phyloP scores from a whole-genome alignment of 768 basidiomycete genomes.

The Lanmaoa rubissima region DNA sequence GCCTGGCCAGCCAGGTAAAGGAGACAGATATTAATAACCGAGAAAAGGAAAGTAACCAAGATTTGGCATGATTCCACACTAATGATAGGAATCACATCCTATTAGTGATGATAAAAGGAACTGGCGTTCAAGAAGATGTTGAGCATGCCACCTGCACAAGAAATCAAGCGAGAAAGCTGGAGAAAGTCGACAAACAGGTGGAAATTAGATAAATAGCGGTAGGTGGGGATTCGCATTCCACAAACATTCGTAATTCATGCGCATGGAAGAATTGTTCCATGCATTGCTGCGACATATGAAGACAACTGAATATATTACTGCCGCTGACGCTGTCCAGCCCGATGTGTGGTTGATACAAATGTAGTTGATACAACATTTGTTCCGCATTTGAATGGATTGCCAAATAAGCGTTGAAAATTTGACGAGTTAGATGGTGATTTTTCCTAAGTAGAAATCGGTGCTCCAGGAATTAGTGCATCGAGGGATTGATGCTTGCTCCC shows the following conservation, averaged over 20 bases:
- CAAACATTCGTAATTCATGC: constrained; percentile 28
- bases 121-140: constrained; percentile 4
- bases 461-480: constrained; percentile 21
- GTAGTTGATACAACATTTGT: too few species aligned
- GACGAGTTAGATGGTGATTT: constrained; percentile 14
- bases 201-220: constrained; percentile 21
- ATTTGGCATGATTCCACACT: constrained; percentile 3
- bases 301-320: too few species aligned
- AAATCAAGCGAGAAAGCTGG: constrained; percentile 20
- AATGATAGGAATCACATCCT: constrained; percentile 4
- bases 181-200: constrained; percentile 15
- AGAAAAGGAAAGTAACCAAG: constrained; percentile 8
- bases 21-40: background rate
- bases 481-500: constrained; percentile 33
- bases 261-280: constrained; percentile 21
- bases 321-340: too few species aligned
- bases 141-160: constrained; percentile 13
- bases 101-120: constrained; percentile 1
- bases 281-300: constrained; percentile 25
- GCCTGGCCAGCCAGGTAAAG: constrained; percentile 26
- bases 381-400: too few species aligned
- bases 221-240: constrained; percentile 16
- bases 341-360: too few species aligned
- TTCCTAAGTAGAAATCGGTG: background rate
- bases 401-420: too few species aligned